Evolutionary conservation across 1,139 yeast genomes (phyloP).

Genomic region (Hyphopichia wangnamkhiaoensis): DNA sequence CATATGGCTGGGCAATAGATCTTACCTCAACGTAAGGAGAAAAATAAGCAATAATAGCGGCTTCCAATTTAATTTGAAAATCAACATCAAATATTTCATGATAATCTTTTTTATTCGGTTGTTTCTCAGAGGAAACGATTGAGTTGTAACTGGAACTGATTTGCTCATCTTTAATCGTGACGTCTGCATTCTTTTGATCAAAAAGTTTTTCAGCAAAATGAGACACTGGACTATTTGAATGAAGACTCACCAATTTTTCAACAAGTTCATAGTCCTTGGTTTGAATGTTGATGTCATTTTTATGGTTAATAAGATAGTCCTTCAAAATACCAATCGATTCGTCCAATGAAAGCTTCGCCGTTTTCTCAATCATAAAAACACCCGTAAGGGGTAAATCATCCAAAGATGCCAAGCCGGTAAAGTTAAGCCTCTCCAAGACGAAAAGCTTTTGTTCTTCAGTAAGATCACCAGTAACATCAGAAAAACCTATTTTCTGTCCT

Average conservation of each 20-base stretch:
- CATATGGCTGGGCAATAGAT: conserved; percentile 55
- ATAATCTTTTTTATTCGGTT: conserved; percentile 2
- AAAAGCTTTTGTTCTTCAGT: conserved; percentile 27
- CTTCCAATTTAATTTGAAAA: conserved; percentile 40
- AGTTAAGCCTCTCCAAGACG: conserved; percentile 28
- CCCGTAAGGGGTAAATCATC: conserved; percentile 30
- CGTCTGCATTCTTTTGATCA: too few relatives aligned
- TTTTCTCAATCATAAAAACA: conserved; percentile 31
- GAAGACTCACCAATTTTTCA: conserved; percentile 18
- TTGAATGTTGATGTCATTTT: conserved; percentile 23
- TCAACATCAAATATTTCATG: conserved; percentile 20
- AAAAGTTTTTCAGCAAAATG: too few relatives aligned
- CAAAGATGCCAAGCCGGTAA: conserved; percentile 24
- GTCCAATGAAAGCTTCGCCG: conserved; percentile 19
- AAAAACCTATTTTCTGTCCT: conserved; percentile 22
- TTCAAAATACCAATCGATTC: conserved; percentile 24
- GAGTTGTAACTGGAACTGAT: too few relatives aligned
- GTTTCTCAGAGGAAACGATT: too few relatives aligned
- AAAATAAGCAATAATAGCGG: conserved; percentile 51
- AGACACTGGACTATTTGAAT: too few relatives aligned
- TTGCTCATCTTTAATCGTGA: too few relatives aligned
- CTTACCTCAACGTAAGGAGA: conserved; percentile 71
- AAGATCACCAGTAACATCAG: conserved; percentile 26
- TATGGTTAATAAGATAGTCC: conserved; percentile 18
- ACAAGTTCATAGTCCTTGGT: conserved; percentile 14